Evolutionary conservation across 2,329 filamentous ascomycete genomes (phyloP), one percentile per base, ranked within the genome.

Genomic region (Rutstroemia sydowiana): DNA sequence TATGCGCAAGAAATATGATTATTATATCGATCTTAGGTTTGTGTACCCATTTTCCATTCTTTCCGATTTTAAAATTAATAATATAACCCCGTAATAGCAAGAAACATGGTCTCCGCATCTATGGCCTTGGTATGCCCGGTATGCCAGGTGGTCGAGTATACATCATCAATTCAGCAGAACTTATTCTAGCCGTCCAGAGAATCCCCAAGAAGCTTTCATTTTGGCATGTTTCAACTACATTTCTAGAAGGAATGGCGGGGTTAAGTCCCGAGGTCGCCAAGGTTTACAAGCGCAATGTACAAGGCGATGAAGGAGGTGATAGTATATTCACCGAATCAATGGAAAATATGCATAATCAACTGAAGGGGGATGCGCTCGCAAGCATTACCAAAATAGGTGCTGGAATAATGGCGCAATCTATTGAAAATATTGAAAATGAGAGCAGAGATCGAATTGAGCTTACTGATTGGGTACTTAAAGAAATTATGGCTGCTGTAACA

Each of bases 141-240:
- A 46, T 46, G 44, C 44, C 44, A 5, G 30, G 44, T 16, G 31
- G 44, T n/a, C 31, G 44, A 46, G 31, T 46, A 5, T 46, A 46
- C n/a, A 11, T 46, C 5, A 36, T 46, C 13, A 46, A 37, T 20
- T 46, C 44, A 23, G 16, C 44, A 1, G 31, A 36, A 16, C 44
- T 36, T 23, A 13, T 36, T n/a, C 31, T 46, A 7, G 44, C 31
- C 6, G 31, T 46, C 20, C 44, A 36, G 16, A 9, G 18, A 26
- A 14, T 20, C 21, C 23, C 43, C n/a, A 45, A 45, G 9, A 23
- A 46, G 44, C 31, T 46, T 20, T 46, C 31, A 16, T 36, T 36
- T 16, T 36, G 44, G 31, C 14, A 46, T 16, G 44, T 46, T n/a
- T 28, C 32, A 21, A 31, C 31, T 13, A 36, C 31, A 3, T 46